Conservation (phyloP, 306 rosid genomes). For the Rosa persica region DNA sequence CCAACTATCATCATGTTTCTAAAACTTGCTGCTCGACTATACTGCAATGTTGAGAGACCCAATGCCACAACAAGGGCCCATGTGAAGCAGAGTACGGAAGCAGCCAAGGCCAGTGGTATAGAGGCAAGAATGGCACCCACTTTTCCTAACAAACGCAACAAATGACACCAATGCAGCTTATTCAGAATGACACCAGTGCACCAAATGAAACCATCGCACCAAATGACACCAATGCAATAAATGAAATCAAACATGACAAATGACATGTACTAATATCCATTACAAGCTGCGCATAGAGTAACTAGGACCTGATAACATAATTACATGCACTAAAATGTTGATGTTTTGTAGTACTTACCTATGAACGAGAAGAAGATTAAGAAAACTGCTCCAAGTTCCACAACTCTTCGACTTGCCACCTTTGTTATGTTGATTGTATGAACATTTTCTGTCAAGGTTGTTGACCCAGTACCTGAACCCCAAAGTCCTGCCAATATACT, state of each 20-base stretch:
- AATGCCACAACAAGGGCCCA: slow-evolving; percentile 85
- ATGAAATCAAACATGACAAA: not conserved
- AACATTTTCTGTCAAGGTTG: slow-evolving; percentile 88
- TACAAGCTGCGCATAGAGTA: not conserved
- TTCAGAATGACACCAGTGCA: not conserved
- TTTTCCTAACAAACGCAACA: slow-evolving; percentile 56
- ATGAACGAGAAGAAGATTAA: slow-evolving; percentile 69
- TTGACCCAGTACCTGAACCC: slow-evolving; percentile 94
- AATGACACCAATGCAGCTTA: not conserved
- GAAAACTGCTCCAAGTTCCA: slow-evolving; percentile 76
- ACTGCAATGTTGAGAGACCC: slow-evolving; percentile 78
- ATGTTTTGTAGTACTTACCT: slow-evolving; percentile 42
- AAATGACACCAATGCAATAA: not conserved
- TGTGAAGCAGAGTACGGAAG: slow-evolving; percentile 78
- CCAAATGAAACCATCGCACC: not conserved
- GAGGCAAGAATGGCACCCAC: slow-evolving; percentile 97
- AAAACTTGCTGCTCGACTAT: slow-evolving; percentile 66
- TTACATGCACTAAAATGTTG: not conserved
- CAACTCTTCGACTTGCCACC: slow-evolving; percentile 77
- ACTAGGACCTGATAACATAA: not conserved
- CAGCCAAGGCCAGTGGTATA: slow-evolving; percentile 85
- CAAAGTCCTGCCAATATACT: slow-evolving; percentile 87
- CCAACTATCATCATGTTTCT: slow-evolving; percentile 85
- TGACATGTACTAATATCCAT: not conserved
- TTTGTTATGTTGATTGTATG: slow-evolving; percentile 72